Percentiles rank a stretch among this genome's conserved stretches.
Conservation (phyloP, 495 filamentous ascomycete genomes). For the Hypoxylon intermedium region DNA sequence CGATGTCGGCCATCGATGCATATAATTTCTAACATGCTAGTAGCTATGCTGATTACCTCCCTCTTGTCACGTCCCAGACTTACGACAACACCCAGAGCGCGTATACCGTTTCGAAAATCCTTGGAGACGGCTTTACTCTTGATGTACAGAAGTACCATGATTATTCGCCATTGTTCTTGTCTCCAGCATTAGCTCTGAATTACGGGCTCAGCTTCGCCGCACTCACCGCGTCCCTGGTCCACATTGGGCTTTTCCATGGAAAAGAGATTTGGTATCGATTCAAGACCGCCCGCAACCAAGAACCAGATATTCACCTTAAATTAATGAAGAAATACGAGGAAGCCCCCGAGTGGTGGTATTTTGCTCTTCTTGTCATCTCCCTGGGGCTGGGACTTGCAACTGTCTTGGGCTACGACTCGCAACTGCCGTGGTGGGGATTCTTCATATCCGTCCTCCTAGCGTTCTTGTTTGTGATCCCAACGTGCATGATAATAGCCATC, state of each 20-base stretch:
- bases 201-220: slow-evolving; percentile 69
- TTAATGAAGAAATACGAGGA: slow-evolving; percentile 66
- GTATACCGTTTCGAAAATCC: slow-evolving; percentile 62
- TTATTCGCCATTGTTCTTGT: slow-evolving; percentile 69
- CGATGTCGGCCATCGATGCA: too few species aligned
- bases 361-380: slow-evolving; percentile 54
- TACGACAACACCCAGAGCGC: slow-evolving; percentile 63
- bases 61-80: slow-evolving; percentile 55
- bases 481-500: slow-evolving; percentile 61
- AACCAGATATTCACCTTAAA: slow-evolving; percentile 68
- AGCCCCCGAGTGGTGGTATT: slow-evolving; percentile 72
- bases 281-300: slow-evolving; percentile 56
- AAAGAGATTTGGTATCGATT: slow-evolving; percentile 61
- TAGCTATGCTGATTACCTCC: slow-evolving; percentile 42
- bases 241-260: slow-evolving; percentile 63
- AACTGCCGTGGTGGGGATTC: slow-evolving; percentile 54
- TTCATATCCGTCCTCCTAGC: slow-evolving; percentile 60
- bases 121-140: slow-evolving; percentile 61
- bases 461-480: slow-evolving; percentile 59
- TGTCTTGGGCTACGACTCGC: slow-evolving; percentile 59
- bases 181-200: slow-evolving; percentile 63
- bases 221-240: slow-evolving; percentile 62
- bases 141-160: slow-evolving; percentile 58
- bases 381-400: slow-evolving; percentile 61
- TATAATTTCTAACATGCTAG: slow-evolving; percentile 14